phyloP scores from a whole-genome alignment of 345 rosid genomes.

The Ailanthus altissimus region DNA sequence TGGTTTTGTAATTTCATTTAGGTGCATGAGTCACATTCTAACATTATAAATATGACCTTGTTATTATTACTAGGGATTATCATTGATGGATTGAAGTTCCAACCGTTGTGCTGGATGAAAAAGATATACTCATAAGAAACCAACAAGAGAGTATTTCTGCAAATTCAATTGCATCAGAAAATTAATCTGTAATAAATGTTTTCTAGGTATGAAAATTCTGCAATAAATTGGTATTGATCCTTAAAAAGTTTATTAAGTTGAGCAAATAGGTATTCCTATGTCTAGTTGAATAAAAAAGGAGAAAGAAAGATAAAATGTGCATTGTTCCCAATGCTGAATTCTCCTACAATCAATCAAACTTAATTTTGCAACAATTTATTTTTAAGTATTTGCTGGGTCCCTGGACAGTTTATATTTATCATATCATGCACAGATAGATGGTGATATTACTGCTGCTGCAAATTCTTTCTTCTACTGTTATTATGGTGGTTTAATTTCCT shows the following conservation, averaged over 20 bases:
- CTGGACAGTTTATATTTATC: background rate
- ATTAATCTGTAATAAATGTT: too few species aligned
- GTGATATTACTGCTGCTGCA: background rate
- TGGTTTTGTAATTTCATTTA: background rate
- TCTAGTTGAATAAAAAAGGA: background rate
- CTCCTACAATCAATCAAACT: background rate
- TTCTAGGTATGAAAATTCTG: too few species aligned
- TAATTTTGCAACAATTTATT: background rate
- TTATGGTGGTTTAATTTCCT: background rate
- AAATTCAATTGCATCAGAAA: background rate
- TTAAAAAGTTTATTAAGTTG: background rate
- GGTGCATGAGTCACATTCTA: background rate
- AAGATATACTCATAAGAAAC: constrained; percentile 1
- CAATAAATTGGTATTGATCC: background rate
- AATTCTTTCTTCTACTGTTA: background rate
- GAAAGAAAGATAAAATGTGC: background rate
- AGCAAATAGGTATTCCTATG: background rate
- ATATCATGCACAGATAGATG: background rate
- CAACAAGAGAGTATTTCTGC: background rate
- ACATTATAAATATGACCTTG: background rate
- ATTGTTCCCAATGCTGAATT: background rate
- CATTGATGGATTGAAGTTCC: background rate
- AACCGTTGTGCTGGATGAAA: background rate
- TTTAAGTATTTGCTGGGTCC: background rate
- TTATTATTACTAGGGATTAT: background rate